Percentiles rank a stretch among this genome's conserved stretches.
Evolutionary conservation across 805 yeast species (phyloP).

Genomic region (Candida pseudoglaebosa): DNA sequence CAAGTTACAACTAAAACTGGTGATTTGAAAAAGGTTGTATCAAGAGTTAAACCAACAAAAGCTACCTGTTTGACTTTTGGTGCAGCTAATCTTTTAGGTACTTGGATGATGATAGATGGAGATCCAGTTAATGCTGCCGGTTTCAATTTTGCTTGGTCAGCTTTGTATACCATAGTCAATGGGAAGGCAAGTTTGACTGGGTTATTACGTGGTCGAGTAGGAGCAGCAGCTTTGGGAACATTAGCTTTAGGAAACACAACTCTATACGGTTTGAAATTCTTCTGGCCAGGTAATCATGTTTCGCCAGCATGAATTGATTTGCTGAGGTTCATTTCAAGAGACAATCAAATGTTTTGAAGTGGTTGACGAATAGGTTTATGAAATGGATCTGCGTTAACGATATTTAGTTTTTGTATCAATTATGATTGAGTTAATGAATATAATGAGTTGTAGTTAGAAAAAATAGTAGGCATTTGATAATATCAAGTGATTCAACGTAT

Average conservation of each 20-base stretch:
- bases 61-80: constrained; percentile 54
- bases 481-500: no score
- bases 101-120: constrained; percentile 72
- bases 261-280: constrained; percentile 67
- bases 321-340: no score
- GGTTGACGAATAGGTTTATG: no score
- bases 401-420: no score
- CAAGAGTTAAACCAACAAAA: constrained; percentile 29
- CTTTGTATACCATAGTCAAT: constrained; percentile 68
- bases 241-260: constrained; percentile 60
- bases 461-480: no score
- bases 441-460: no score
- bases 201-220: constrained; percentile 52
- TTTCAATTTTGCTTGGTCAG: constrained; percentile 75
- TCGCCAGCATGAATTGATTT: no score
- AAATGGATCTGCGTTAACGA: no score
- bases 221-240: constrained; percentile 57
- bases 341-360: no score
- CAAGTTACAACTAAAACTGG: background rate
- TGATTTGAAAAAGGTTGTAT: constrained; percentile 3
- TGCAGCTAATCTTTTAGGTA: constrained; percentile 58
- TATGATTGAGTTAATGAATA: no score
- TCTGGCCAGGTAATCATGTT: constrained; percentile 32
- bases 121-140: constrained; percentile 80
- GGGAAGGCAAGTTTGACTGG: constrained; percentile 54